Conservation (phyloP, 2,329 filamentous ascomycete species). For the Penicillium digitatum region DNA sequence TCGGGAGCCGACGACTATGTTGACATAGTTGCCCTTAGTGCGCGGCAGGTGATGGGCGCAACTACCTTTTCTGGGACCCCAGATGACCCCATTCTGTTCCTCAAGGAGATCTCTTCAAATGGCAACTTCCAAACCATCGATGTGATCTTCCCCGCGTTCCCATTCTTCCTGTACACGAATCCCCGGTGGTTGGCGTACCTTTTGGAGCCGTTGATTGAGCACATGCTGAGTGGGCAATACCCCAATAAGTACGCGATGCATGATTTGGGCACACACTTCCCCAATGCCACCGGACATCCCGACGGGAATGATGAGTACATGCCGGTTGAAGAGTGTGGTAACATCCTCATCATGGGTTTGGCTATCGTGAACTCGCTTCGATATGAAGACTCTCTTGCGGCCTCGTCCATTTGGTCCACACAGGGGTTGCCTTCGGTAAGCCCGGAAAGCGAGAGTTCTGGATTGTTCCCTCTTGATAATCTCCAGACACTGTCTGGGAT, state of each 20-base stretch:
- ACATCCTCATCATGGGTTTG: constrained; percentile 78
- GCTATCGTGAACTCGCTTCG: constrained; percentile 70
- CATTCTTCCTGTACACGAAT: constrained; percentile 82
- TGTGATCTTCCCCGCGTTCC: constrained; percentile 81
- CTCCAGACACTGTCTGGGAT: constrained; percentile 51
- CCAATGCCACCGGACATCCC: constrained; percentile 53
- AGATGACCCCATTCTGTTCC: constrained; percentile 68
- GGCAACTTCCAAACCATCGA: constrained; percentile 83
- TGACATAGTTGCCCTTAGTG: constrained; percentile 72
- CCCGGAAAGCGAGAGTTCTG: constrained; percentile 23
- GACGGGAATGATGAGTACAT: constrained; percentile 54
- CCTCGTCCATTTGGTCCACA: constrained; percentile 58
- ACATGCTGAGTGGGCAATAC: constrained; percentile 77
- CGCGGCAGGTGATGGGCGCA: constrained; percentile 74
- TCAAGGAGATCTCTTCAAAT: constrained; percentile 83
- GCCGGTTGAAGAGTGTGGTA: constrained; percentile 59
- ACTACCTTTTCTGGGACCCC: constrained; percentile 70
- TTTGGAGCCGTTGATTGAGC: constrained; percentile 74
- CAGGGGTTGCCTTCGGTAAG: constrained; percentile 27
- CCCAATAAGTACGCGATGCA: constrained; percentile 62
- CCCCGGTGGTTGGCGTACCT: constrained; percentile 75
- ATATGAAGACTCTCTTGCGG: constrained; percentile 55
- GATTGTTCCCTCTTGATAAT: constrained; percentile 48
- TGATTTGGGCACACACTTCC: constrained; percentile 52
- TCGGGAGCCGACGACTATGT: constrained; percentile 72